These are phyloP conservation scores for Lanmaoa rubissima DNA, from an alignment of 768 basidiomycete genomes.

Conservation along the genomic window DNA sequence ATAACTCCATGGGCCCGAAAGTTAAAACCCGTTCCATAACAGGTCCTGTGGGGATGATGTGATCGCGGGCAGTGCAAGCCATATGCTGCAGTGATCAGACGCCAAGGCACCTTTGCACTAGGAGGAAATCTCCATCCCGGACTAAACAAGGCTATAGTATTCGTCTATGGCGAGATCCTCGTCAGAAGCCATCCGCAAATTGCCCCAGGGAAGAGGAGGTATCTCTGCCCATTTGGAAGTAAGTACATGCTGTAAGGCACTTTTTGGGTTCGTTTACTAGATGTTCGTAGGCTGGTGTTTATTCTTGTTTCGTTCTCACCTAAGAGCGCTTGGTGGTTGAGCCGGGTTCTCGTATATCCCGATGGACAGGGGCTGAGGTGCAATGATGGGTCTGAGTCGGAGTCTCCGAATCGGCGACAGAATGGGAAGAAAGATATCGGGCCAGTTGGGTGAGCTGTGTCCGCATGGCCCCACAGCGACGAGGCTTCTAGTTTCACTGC, in stretches of 20 bases:
- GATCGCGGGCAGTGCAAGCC: not conserved
- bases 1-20: not conserved
- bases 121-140: too few relatives aligned
- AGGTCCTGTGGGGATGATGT: not conserved
- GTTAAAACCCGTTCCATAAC: not conserved
- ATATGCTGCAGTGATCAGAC: not conserved
- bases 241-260: not conserved
- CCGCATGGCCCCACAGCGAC: not conserved
- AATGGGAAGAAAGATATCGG: not conserved
- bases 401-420: slow-evolving; percentile 1
- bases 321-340: too few relatives aligned
- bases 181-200: not conserved
- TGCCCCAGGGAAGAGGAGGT: not conserved
- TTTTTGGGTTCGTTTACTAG: not conserved
- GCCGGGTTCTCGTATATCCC: too few relatives aligned
- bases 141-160: too few relatives aligned
- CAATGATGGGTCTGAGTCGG: not conserved
- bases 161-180: not conserved
- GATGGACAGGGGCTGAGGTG: too few relatives aligned
- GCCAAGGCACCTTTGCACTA: too few relatives aligned
- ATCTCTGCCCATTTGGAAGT: too few relatives aligned
- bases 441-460: too few relatives aligned
- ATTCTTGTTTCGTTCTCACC: not conserved
- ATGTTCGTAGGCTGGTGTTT: too few relatives aligned
- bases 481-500: not conserved